Base-by-base conservation (phyloP, 495 filamentous ascomycete species). In the Neurospora sp. region DNA sequence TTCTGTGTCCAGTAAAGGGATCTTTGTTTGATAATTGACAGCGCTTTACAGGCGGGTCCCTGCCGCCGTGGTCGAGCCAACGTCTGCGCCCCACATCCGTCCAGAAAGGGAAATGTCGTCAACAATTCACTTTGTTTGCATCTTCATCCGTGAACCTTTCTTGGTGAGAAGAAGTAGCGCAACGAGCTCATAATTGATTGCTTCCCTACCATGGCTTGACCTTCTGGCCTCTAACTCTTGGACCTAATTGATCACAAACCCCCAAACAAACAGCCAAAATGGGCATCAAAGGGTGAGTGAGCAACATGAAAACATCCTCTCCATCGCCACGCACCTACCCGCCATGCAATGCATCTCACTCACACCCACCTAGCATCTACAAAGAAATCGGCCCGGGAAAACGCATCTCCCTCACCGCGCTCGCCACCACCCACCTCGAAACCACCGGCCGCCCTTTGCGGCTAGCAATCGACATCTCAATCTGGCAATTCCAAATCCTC, bases 401-500 rank as follows among this genome's bases (percentile, higher is more conserved):
- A 74, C 88, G 96, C 31, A 86, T 94, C 70, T 92, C 96, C 35
- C 86, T 99, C 9, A 90, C 93, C 16, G 96, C 93, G 77, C 86
- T 98, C 69, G 91, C 94, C 39, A 86, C 93, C 44, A 86, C 91
- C 20, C 90, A 92, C 72, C 86, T 94, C 72, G 90, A 94, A 74
- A 81, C 87, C 40, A 89, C 87, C 48, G 85, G 88, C 31, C 87
- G 90, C 5, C 94, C 96, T 0, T 84, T 98, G 8, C 90, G 94
- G 16, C 85, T 99, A 38, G 96, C 96, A 22, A 93, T 99, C 69
- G 96, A 99, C 79, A 91, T 96, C 73, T 94, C 94, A 0, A 98
- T 99, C 79, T 99, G 96, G 96, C 90, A 97, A 31, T 98, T 97
- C 77, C 96, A 99, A 77, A 90, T 91, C 9, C 94, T 96, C 75